Base-by-base conservation (phyloP, 768 basidiomycete species). In the Cyclocybe aegerita region DNA sequence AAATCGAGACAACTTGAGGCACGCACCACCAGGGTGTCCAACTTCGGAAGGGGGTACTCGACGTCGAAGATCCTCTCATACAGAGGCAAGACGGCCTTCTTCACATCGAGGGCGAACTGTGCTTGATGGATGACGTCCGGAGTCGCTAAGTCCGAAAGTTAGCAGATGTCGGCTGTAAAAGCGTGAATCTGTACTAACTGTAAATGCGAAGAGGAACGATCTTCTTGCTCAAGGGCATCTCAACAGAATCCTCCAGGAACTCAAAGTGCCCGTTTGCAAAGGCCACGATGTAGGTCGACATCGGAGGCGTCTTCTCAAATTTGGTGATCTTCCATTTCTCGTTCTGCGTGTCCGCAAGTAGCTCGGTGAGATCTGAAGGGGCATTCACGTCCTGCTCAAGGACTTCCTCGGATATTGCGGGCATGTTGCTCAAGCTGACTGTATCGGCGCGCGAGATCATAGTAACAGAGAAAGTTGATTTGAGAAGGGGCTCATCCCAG, bases 61-160 rank as follows among this genome's bases (percentile, higher is more conserved):
- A 98, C 85, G 57, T 95, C 86, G 63, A 98, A 98, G 48, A 96
- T 79, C 64, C 87, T 76, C 69, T 98, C 95, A 66, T 95, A 98
- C n/a, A 93, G 65, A 11, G 94, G 93, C 10, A 97, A 71, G 8
- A 90, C 88, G 30, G 75, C 77, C 5, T 78, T 80, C 68, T 90
- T 96, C 58, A 96, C 85, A 58, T 95, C 92, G 37, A 98, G 83
- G 10, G 90, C 88, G 60, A 93, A 93, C 56, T 87, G 79, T 5
- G 88, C 87, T 63, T 93, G 93, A 57, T 85, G 76, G 59, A 97
- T 90, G 55, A 85, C 72, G 61, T 97, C 88, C 51, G 82, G 71
- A 6, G 93, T 96, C 7, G 88, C 88, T 91, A 57, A 39, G 37
- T 15, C 47, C 37, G 29, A 45, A 50, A 46, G 49, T 43, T n/a